Percentiles rank a stretch among this genome's conserved stretches.
Conservation (phyloP, 768 basidiomycete genomes). For the Amanita subjunquillea region DNA sequence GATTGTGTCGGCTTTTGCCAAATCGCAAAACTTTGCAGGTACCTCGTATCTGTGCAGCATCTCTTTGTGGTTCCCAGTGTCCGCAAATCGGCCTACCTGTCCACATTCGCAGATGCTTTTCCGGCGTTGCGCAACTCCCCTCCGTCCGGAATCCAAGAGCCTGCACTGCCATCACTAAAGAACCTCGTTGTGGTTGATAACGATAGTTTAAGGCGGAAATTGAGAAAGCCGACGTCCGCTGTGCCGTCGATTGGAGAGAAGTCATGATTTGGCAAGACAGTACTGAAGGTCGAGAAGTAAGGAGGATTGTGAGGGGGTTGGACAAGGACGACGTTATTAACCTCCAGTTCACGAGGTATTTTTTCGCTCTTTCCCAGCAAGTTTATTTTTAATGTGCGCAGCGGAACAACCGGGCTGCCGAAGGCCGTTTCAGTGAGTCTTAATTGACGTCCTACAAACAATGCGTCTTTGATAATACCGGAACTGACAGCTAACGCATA, state of each 20-base stretch:
- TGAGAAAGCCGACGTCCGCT: conserved; percentile 30
- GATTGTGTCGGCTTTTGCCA: neutral
- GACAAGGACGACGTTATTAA: conserved; percentile 67
- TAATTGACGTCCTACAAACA: neutral
- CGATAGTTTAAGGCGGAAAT: conserved; percentile 26
- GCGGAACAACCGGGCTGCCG: conserved; percentile 72
- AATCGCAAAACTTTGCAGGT: conserved; percentile 28
- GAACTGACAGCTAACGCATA: conserved; percentile 54
- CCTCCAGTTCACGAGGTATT: conserved; percentile 76
- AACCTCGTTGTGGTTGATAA: conserved; percentile 65
- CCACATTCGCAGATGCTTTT: conserved; percentile 45
- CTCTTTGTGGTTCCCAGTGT: conserved; percentile 66
- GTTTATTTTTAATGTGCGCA: conserved; percentile 16
- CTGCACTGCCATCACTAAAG: conserved; percentile 48
- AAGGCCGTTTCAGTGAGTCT: conserved; percentile 71
- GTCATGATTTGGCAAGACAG: conserved; percentile 59
- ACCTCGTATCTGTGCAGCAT: conserved; percentile 52
- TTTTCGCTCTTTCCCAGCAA: neutral
- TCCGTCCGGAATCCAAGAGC: conserved; percentile 48
- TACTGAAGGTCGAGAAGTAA: conserved; percentile 31
- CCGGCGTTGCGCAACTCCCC: conserved; percentile 39
- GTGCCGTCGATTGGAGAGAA: conserved; percentile 64
- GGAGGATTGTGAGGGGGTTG: conserved; percentile 28
- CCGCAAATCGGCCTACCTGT: conserved; percentile 53
- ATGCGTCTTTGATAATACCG: neutral